phyloP scores from a whole-genome alignment of 75 land plant species.

The Sequoia sempervirens region DNA sequence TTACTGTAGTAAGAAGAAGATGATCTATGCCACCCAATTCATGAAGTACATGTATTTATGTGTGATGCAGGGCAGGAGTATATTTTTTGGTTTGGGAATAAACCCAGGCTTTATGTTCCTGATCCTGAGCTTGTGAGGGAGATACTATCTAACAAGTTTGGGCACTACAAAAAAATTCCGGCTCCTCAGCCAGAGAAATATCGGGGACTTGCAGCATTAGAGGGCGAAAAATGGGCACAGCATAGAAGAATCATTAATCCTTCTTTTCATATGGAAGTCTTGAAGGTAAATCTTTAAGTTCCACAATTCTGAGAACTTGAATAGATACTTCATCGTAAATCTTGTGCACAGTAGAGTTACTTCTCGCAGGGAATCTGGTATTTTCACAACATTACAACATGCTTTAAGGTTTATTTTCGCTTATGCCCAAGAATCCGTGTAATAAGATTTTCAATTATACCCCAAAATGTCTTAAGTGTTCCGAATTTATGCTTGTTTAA shows the following conservation, averaged over 20 bases:
- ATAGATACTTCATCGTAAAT: background rate
- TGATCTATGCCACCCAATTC: too few relatives aligned
- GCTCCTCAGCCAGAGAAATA: too few relatives aligned
- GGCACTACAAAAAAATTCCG: too few relatives aligned
- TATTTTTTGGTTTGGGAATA: background rate
- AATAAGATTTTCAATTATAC: background rate
- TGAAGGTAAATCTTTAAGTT: conserved; percentile 27
- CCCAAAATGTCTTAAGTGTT: too few relatives aligned
- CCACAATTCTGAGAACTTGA: background rate
- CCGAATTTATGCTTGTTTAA: too few relatives aligned
- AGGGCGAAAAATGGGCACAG: conserved; percentile 39
- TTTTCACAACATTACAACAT: background rate
- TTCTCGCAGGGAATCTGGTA: background rate
- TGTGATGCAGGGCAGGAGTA: background rate
- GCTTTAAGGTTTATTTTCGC: background rate
- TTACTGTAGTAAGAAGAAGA: too few relatives aligned
- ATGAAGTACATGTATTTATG: too few relatives aligned
- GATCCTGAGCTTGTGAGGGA: conserved; percentile 43
- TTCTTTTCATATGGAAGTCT: conserved; percentile 35
- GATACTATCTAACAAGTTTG: conserved; percentile 8
- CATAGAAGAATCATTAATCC: conserved; percentile 32
- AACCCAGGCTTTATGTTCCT: conserved; percentile 22
- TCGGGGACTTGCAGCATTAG: too few relatives aligned
- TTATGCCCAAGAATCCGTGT: background rate
- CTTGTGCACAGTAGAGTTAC: background rate